Evolutionary conservation across 225 moss, liverwort and hornwort genomes (phyloP), one percentile per base, ranked within the genome.

Genomic region (Antitrichia curtipendula): DNA sequence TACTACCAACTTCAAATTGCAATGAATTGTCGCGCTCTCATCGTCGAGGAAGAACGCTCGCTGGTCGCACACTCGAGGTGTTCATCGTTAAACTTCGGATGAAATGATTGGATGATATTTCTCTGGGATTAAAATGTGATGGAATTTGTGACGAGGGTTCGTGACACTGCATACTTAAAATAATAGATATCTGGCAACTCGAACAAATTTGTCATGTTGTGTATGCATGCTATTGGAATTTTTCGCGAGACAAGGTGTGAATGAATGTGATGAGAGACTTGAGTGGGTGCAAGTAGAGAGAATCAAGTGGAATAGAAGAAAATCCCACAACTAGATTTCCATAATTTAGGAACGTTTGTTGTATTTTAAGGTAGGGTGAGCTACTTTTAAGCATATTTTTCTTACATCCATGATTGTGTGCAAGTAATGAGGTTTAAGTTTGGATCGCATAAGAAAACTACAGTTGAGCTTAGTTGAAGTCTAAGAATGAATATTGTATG

Each of bases 91-190:
- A 49, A 32, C 1, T 2, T 50, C 1, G 0, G 3, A 31, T 47
- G 18, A 73, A 47, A 29, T 7, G 10, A 29, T 47, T 47, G 73
- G 32, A 74, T 21, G 50, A 12, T 75, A 50, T 13, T 50, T 32
- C 4, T 75, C 0, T 0, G 0, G 0, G 2, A 32, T 34, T 21
- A 75, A 22, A 75, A 21, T 0, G 0, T 50, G 74, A 74, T 0
- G 1, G 12, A 20, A 12, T 49, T 31, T 12, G 4, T 29, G 2
- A 49, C 2, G 7, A 2, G 7, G 8, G 31, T 27, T 2, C n/a
- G 8, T 43, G 10, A 45, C 28, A 17, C 0, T 45, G 5, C 1
- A 5, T 71, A 71, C 9, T 43, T 69, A 24, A 5, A 13, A 2
- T 40, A 6, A 24, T 40, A 69, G 13, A 69, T 40, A 63, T 63